Evolutionary conservation across 2,329 filamentous ascomycete species (phyloP).

Genomic region (Monilinia vaccinii-corymbosi): DNA sequence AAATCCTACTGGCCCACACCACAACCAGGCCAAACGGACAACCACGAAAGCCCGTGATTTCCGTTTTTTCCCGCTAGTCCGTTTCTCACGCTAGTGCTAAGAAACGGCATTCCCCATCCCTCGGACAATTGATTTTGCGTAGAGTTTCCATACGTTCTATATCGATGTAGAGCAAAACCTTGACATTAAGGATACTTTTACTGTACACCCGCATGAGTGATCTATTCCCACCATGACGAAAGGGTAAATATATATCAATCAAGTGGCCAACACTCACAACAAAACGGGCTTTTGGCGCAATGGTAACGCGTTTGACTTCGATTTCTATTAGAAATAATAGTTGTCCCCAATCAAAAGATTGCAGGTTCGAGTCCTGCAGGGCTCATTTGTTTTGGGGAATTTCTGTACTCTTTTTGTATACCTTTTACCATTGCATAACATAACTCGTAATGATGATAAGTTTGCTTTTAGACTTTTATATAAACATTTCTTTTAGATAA

Average conservation of each 20-base stretch:
- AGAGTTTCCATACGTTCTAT: not conserved
- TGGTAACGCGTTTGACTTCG: constrained; percentile 8
- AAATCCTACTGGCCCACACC: no score
- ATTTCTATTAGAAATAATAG: not conserved
- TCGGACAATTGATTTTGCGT: not conserved
- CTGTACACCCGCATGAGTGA: no score
- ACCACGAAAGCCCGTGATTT: not conserved
- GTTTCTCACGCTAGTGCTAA: not conserved
- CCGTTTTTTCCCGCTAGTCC: not conserved
- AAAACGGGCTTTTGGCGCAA: constrained; percentile 1
- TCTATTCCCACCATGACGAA: no score
- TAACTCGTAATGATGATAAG: no score
- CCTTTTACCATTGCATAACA: no score
- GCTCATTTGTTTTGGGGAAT: no score
- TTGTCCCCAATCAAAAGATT: not conserved
- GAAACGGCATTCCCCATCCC: no score
- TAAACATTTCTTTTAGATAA: no score
- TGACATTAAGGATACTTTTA: no score
- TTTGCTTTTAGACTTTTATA: no score
- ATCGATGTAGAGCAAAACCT: no score
- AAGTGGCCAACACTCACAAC: rapidly evolving
- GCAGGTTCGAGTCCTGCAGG: constrained; percentile 1
- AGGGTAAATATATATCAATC: not conserved
- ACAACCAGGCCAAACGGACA: not conserved
- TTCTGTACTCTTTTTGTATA: no score